Conservation (phyloP, 768 basidiomycete genomes). For the Terana coerulea region DNA sequence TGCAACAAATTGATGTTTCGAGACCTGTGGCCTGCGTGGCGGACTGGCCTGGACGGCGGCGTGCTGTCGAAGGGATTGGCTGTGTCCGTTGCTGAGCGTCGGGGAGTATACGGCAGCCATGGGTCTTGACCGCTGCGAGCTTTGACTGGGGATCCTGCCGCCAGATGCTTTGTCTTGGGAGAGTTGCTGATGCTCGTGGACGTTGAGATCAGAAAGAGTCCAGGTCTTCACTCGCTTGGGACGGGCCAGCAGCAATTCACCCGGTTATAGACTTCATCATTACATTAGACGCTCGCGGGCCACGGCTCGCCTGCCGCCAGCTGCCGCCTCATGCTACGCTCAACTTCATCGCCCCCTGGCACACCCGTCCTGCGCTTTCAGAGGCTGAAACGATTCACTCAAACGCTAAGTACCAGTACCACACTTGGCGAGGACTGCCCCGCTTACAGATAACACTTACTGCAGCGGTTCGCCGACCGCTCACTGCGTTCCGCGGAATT, state of each 20-base stretch:
- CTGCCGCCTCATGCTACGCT: not conserved
- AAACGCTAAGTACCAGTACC: too few relatives aligned
- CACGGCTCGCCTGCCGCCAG: too few relatives aligned
- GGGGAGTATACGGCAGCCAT: constrained; percentile 15
- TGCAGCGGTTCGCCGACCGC: too few relatives aligned
- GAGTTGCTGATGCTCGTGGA: too few relatives aligned
- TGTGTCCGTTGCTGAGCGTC: constrained; percentile 8
- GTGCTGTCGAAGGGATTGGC: constrained; percentile 4
- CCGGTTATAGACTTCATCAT: not conserved
- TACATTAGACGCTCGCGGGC: not conserved
- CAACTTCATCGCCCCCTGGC: not conserved
- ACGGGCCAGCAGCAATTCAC: constrained; percentile 3
- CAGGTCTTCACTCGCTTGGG: not conserved
- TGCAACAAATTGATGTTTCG: constrained; percentile 62
- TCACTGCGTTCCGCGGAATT: too few relatives aligned
- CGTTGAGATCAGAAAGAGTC: constrained; percentile 4
- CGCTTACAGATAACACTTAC: too few relatives aligned
- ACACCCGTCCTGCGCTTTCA: not conserved
- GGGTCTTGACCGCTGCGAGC: not conserved
- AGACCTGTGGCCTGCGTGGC: constrained; percentile 22
- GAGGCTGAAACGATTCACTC: not conserved
- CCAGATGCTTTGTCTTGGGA: constrained; percentile 5
- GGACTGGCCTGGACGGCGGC: constrained; percentile 9
- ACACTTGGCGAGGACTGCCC: too few relatives aligned
- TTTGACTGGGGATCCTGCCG: constrained; percentile 13